Base-by-base conservation (phyloP, 1,139 yeast species). In the Pichia sp. region DNA sequence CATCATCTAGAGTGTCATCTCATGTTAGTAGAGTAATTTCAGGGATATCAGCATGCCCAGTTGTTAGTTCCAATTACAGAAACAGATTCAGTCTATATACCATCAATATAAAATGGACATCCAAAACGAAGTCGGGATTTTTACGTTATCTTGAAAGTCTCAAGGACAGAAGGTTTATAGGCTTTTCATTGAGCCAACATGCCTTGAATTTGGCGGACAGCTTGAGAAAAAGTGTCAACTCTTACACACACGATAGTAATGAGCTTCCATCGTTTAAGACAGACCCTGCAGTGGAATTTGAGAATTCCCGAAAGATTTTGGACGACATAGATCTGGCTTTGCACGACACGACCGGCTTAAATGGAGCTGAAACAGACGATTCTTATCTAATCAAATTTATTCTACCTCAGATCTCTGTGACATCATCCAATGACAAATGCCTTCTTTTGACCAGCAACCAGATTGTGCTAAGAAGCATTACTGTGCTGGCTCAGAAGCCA, bases 321-420 rank as follows among this genome's bases (percentile, higher is more conserved):
- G 63, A 63, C 6, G 58, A 64, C 15, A 77, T 81, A 51, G 78
- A 80, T 38, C 58, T 66, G 16, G 72, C 70, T 31, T 52, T 84
- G 20, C 66, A 72, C 19, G 58, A 62, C 22, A 59, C 70, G 1
- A 46, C 48, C 8, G 47, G 40, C 2, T 50, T 59, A 2, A 60
- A 60, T 7, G 58, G 62, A 33, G 72, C 74, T 39, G 57, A 53
- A n/a, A 63, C 75, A 6, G 69, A 69, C 15, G 85, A 80, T 45
- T 75, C 80, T 35, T 84, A 74, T 50, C 56, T 78, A 44, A 67
- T 88, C 31, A 84, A 84, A 41, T 67, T 88, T 26, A 66, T 85
- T 11, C 73, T 88, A 2, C 97, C 98, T 0, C 97, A 91, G 54
- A 74, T 91, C 34, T 94, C 88, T 53, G 58, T 88, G 17, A 79